A percentile compares a stretch with the other conserved stretches of the same genome.
These are phyloP conservation scores for Dorcoceras hygrometricum DNA, from an alignment of 257 asterid genomes.

Conservation along the genomic window DNA sequence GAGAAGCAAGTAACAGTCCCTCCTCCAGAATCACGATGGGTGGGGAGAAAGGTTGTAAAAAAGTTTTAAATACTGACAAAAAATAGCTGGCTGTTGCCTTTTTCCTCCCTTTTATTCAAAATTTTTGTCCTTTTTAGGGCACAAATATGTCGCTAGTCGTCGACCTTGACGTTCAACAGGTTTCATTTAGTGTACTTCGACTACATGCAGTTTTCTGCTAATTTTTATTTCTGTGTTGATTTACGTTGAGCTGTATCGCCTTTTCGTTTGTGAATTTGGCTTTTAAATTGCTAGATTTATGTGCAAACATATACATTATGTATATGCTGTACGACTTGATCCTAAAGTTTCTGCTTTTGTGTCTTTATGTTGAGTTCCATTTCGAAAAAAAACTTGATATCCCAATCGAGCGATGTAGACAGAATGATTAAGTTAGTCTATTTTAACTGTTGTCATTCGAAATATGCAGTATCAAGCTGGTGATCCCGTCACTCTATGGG, in stretches of 20 bases:
- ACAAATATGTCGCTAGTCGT: not conserved
- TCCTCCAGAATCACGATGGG: not conserved
- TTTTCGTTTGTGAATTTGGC: not conserved
- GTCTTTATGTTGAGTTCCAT: not conserved
- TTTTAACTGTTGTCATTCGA: conserved; percentile 13
- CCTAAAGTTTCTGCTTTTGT: conserved; percentile 18
- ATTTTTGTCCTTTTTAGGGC: not conserved
- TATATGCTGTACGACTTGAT: not conserved
- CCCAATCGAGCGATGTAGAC: conserved; percentile 12
- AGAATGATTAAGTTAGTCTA: conserved; percentile 16
- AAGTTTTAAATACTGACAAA: not conserved
- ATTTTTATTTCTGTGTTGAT: not conserved
- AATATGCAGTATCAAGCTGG: conserved; percentile 58
- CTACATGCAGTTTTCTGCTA: not conserved
- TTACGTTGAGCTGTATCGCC: not conserved
- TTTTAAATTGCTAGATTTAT: not conserved
- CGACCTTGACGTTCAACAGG: not conserved
- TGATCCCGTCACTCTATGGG: conserved; percentile 63
- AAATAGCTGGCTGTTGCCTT: not conserved
- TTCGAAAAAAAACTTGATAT: conserved; percentile 18
- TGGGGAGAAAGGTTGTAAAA: not conserved
- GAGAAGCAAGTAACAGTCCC: not conserved
- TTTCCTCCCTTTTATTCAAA: not conserved
- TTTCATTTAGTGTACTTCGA: not conserved
- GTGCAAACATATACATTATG: too few relatives aligned